Percentiles rank a stretch among this genome's conserved stretches.
phyloP scores from a whole-genome alignment of 1,139 yeast species.

The Yamadazyma friedrichii region DNA sequence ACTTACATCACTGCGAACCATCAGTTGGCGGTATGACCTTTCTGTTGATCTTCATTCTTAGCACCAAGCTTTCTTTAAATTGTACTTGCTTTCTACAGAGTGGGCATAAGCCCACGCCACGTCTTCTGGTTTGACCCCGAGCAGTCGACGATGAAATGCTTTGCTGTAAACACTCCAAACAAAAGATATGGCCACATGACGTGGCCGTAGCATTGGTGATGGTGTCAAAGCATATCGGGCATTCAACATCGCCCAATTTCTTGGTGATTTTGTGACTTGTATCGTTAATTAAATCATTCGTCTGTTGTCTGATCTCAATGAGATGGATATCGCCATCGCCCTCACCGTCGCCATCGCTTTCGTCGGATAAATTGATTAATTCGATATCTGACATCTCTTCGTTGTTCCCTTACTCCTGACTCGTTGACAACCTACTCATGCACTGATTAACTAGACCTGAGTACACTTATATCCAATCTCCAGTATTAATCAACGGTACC shows the following conservation, averaged over 20 bases:
- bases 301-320: slow-evolving; percentile 37
- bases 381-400: slow-evolving; percentile 1
- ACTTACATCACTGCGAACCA: too few species aligned
- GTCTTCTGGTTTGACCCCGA: slow-evolving; percentile 37
- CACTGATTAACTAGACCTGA: too few species aligned
- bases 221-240: slow-evolving; percentile 50
- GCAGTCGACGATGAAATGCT: slow-evolving; percentile 44
- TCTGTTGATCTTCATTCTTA: slow-evolving; percentile 26
- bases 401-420: too few species aligned
- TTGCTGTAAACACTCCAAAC: slow-evolving; percentile 45
- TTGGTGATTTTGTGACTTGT: slow-evolving; percentile 21
- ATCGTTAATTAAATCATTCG: slow-evolving; percentile 34
- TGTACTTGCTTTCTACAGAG: slow-evolving; percentile 41
- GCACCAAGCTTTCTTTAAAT: slow-evolving; percentile 39
- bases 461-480: too few species aligned
- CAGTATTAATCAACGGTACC: too few species aligned
- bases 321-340: slow-evolving; percentile 40
- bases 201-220: slow-evolving; percentile 41
- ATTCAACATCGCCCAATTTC: slow-evolving; percentile 36
- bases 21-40: slow-evolving; percentile 13
- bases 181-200: slow-evolving; percentile 46
- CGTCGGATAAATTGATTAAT: slow-evolving; percentile 9
- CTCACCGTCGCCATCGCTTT: slow-evolving; percentile 29
- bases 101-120: slow-evolving; percentile 47
- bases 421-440: too few species aligned